Base-by-base conservation (phyloP, 2,329 filamentous ascomycete species). In the Xylariales sp. region DNA sequence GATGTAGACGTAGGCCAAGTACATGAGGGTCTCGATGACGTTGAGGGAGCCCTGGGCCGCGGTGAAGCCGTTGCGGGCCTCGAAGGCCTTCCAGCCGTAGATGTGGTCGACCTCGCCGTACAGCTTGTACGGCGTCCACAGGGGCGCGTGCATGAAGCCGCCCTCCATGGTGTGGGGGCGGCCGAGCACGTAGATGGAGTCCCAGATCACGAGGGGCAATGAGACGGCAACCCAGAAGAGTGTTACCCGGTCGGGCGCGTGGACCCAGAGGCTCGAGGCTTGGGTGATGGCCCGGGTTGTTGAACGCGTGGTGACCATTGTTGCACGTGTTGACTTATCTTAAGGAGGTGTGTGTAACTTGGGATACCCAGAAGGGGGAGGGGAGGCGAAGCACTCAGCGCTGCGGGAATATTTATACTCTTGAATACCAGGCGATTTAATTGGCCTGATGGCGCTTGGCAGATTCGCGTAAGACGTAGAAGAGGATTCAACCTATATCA, bases 91-190 rank as follows among this genome's bases (percentile, higher is more conserved):
- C 69, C 75, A 83, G 28, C 88, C 88, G 65, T 95, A 95, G 21
- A 91, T 71, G 59, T 89, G 71, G 62, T 95, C 89, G 48, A 95
- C 70, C 35, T 72, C 67, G 40, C 83, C 86, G 65, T 95, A 95
- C 2, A 94, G 76, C 53, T 75, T 78, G 64, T 95, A 95, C 0
- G 86, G 88, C 20, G 64, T 66, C 75, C 78, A 95, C 29, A 95
- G 52, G 2, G 85, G 85, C 66, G 65, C 69, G 65, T 94, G 86
- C 37, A 84, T 67, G 32, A 61, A 63, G 13, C 88, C 88, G 49
- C 87, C 86, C 0, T 82, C 78, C 85, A 95, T 93, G 40, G 81
- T 85, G 60, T 83, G 77, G 20, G 89, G 89, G 15, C 89, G 85
- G 38, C 86, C 67, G 32, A 95, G 69, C 27, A 95, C 79, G 66